These are phyloP conservation scores for Xylaria sp. DNA, from an alignment of 2,329 filamentous ascomycete species.

Conservation along the genomic window DNA sequence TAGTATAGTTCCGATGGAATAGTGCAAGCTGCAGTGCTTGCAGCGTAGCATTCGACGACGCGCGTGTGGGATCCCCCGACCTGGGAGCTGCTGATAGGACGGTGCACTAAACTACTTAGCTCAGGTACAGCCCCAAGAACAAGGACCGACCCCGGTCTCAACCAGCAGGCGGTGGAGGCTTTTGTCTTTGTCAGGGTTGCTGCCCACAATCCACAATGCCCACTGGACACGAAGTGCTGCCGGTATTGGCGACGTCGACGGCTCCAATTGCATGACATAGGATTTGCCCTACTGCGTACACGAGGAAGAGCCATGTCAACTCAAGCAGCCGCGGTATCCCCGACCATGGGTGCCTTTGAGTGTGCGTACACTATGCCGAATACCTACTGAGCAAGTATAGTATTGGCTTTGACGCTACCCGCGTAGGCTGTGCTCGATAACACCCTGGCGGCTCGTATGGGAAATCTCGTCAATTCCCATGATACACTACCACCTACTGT, in stretches of 20 bases:
- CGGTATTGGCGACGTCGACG: conserved; percentile 31
- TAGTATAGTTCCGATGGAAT: conserved; percentile 22
- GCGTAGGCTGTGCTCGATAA: conserved; percentile 12
- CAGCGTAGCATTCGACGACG: conserved; percentile 31
- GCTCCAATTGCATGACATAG: conserved; percentile 33
- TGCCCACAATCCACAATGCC: conserved; percentile 30
- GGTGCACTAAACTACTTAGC: conserved; percentile 24
- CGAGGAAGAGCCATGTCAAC: conserved; percentile 9
- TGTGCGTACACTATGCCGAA: no score
- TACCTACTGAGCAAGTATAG: neutral
- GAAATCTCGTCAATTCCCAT: conserved; percentile 8
- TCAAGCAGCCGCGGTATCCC: conserved; percentile 28
- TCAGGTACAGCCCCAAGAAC: conserved; percentile 48
- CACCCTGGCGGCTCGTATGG: conserved; percentile 24
- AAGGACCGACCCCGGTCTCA: conserved; percentile 36
- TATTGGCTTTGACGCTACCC: conserved; percentile 12
- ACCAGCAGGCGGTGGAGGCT: conserved; percentile 25
- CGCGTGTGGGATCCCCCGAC: conserved; percentile 22
- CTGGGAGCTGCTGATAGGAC: conserved; percentile 27
- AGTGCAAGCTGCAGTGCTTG: conserved; percentile 15
- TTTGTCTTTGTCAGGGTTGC: conserved; percentile 33
- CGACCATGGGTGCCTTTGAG: conserved; percentile 17
- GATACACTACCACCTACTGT: neutral
- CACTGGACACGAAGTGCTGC: conserved; percentile 36
- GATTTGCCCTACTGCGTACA: conserved; percentile 26